Base-by-base conservation (phyloP, 768 basidiomycete species). In the Lactarius trivialis region DNA sequence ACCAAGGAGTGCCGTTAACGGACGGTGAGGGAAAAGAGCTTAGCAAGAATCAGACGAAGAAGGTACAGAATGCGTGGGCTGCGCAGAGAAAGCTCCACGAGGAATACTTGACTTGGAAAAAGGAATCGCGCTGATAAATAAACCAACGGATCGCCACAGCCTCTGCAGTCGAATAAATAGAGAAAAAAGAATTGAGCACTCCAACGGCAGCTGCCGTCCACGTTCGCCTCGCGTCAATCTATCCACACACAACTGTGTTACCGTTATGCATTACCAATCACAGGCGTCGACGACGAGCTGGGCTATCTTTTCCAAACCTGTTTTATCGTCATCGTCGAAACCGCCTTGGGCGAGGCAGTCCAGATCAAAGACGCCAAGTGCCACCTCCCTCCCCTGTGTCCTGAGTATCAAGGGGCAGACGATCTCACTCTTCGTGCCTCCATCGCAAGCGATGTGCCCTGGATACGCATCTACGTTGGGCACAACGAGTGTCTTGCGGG, bases 381-480 rank as follows among this genome's bases (percentile, higher is more conserved):
- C 8, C 30, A 66, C 61, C 11, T 71, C 69, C n/a, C 68, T 73
- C 41, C 72, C 73, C 55, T 72, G 70, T 26, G 60, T 56, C 36
- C 64, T 65, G 41, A 79, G 66, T 50, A 85, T 70, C 19, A 98
- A 77, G 7, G 95, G 95, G 55, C 89, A 76, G 26, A 97, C 94
- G 55, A 98, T 84, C 72, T 98, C 96, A 68, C 90, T 91, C 69
- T 87, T 86, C 2, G 95, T 96, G 57, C 87, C 85, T 24, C 85
- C 90, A 67, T 98, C 94, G 70, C 96, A 98, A 2, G 93, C 91
- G 64, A 97, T 96, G 71, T 98, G 96, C 0, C 95, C 93, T 1
- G 91, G 91, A 70, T 93, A 93, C 11, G 72, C 73, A 28, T 89
- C 81, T 21, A 98, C 93, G 62, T 95, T 82, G 21, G 77, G 74